A percentile compares a stretch with the other conserved stretches of the same genome.
These are phyloP conservation scores for Cladophialophora bantiana DNA, from an alignment of 2,329 filamentous ascomycete species.

Conservation along the genomic window DNA sequence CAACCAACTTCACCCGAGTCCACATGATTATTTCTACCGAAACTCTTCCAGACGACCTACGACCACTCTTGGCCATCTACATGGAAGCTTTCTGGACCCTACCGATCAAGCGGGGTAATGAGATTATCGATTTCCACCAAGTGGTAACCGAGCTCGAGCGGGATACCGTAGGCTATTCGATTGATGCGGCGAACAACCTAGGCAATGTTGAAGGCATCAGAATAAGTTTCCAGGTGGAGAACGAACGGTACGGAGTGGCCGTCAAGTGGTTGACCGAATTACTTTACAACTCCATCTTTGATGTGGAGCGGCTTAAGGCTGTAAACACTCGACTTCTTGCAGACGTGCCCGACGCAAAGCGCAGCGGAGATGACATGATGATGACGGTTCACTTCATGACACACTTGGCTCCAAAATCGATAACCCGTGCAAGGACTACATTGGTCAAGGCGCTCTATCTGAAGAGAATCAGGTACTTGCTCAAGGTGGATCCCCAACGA, in stretches of 20 bases:
- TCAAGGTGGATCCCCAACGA: constrained; percentile 75
- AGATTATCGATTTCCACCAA: constrained; percentile 84
- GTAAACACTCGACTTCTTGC: constrained; percentile 82
- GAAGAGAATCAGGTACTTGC: constrained; percentile 80
- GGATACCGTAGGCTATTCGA: constrained; percentile 84
- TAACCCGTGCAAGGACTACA: constrained; percentile 77
- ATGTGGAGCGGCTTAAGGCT: constrained; percentile 69
- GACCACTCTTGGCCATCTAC: constrained; percentile 84
- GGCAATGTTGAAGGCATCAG: constrained; percentile 82
- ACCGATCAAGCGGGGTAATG: constrained; percentile 77
- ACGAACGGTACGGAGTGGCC: constrained; percentile 81
- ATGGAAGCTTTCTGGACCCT: constrained; percentile 94
- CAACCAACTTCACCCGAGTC: constrained; percentile 89
- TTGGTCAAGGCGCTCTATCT: constrained; percentile 88
- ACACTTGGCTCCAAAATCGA: constrained; percentile 77
- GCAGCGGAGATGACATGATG: constrained; percentile 73
- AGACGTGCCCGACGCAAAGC: constrained; percentile 90
- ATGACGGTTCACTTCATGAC: constrained; percentile 74
- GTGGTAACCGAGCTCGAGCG: constrained; percentile 90
- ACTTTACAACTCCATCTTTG: constrained; percentile 88
- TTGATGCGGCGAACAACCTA: constrained; percentile 71
- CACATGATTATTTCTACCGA: constrained; percentile 81
- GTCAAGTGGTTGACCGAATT: constrained; percentile 85
- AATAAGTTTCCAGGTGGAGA: constrained; percentile 84
- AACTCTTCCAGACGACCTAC: constrained; percentile 77